Evolutionary conservation across 108 stramenopile species (phyloP).

Genomic region (Ochromonas danica): DNA sequence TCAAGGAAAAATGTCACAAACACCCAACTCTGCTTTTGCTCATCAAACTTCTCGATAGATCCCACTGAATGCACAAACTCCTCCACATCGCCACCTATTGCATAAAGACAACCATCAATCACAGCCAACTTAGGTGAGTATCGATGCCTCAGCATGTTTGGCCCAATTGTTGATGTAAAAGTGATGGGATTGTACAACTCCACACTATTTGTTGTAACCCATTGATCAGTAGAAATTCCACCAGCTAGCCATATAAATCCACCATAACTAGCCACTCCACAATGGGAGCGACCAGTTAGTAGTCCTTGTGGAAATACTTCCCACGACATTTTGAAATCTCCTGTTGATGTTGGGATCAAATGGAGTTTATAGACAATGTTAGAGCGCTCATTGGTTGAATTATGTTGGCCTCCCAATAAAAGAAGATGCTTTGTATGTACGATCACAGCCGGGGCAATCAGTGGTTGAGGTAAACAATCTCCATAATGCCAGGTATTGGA

Average conservation of each 20-base stretch:
- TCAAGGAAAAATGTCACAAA: not conserved
- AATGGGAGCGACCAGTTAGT: not conserved
- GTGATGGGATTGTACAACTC: not conserved
- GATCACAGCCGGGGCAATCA: not conserved
- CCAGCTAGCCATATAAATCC: not conserved
- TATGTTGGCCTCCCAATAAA: not conserved
- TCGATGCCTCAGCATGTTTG: not conserved
- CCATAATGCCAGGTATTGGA: not conserved
- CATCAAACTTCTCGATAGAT: not conserved
- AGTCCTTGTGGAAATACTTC: not conserved
- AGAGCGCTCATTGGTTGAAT: not conserved
- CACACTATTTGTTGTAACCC: not conserved
- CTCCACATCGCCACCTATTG: constrained; percentile 13
- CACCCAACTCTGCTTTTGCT: not conserved
- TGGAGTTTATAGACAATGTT: not conserved
- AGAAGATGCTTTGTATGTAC: not conserved
- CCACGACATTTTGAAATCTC: not conserved
- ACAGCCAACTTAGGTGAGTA: not conserved
- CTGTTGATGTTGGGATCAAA: not conserved
- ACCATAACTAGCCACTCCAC: not conserved
- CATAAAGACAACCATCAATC: not conserved
- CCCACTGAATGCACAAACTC: not conserved
- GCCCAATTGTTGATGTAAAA: not conserved
- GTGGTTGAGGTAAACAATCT: not conserved
- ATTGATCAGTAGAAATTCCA: not conserved